These are phyloP conservation scores for Hypomyces rosellus DNA, from an alignment of 2,329 filamentous ascomycete genomes.

Conservation along the genomic window DNA sequence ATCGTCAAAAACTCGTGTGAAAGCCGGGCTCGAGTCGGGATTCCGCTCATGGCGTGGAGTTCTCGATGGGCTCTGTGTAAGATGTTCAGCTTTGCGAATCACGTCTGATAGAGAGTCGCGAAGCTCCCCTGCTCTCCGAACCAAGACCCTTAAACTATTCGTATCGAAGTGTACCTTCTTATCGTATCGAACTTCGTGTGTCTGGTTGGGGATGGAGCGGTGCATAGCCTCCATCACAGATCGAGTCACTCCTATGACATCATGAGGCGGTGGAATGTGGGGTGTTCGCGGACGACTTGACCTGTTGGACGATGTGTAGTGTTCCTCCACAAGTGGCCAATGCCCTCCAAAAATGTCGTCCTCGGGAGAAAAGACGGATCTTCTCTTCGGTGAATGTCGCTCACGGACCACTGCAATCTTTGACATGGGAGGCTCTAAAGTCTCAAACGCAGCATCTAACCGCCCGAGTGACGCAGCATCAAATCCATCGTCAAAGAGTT, in stretches of 20 bases:
- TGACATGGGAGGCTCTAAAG: constrained; percentile 37
- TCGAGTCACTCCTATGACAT: constrained; percentile 42
- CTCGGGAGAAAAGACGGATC: constrained; percentile 59
- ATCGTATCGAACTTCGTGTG: constrained; percentile 22
- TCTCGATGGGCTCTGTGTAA: constrained; percentile 48
- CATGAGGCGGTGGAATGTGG: constrained; percentile 29
- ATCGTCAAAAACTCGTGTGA: constrained; percentile 60
- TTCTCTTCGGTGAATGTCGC: constrained; percentile 44
- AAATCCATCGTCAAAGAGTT: constrained; percentile 41
- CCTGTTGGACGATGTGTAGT: constrained; percentile 23
- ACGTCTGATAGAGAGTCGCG: constrained; percentile 54
- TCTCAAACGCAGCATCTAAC: constrained; percentile 36
- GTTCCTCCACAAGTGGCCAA: constrained; percentile 38
- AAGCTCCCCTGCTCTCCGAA: constrained; percentile 55
- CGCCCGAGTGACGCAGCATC: constrained; percentile 39
- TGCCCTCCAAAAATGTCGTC: constrained; percentile 59
- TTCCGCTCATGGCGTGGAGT: constrained; percentile 41
- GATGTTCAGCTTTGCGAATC: constrained; percentile 52
- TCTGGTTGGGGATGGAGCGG: constrained; percentile 38
- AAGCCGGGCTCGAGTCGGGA: constrained; percentile 57
- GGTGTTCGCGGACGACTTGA: constrained; percentile 38
- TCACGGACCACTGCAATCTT: constrained; percentile 50
- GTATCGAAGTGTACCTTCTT: constrained; percentile 60
- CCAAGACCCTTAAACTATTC: constrained; percentile 60
- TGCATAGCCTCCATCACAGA: constrained; percentile 61